Percentiles rank a stretch among this genome's conserved stretches.
phyloP scores from a whole-genome alignment of 148 eudicot species.

The Nepenthes mirabilis region DNA sequence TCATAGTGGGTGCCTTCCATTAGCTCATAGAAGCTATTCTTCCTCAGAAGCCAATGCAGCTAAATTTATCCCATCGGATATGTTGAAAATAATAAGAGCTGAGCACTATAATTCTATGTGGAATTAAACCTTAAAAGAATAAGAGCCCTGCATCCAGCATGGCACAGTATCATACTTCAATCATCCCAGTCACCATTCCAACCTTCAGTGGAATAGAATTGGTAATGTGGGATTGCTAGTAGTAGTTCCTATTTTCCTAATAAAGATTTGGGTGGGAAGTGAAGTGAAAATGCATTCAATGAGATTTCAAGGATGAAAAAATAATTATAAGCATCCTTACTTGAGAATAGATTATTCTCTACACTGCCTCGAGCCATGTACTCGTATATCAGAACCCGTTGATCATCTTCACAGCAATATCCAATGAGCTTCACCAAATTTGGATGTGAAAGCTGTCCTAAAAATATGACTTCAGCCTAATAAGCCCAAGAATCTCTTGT shows the following conservation, averaged over 20 bases:
- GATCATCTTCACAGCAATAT: slow-evolving; percentile 83
- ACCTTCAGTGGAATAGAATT: not conserved
- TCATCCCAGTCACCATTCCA: not conserved
- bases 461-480: slow-evolving; percentile 80
- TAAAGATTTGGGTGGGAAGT: not conserved
- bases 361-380: slow-evolving; percentile 85
- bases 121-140: too few relatives aligned
- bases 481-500: not conserved
- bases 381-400: slow-evolving; percentile 70
- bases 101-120: too few relatives aligned
- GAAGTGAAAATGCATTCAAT: not conserved
- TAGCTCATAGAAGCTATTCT: too few relatives aligned
- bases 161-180: not conserved
- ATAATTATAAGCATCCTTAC: slow-evolving; percentile 24
- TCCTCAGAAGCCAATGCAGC: too few relatives aligned
- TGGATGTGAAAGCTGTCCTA: slow-evolving; percentile 90
- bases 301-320: not conserved
- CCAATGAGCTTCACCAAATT: slow-evolving; percentile 82
- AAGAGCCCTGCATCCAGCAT: not conserved
- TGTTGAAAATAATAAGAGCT: too few relatives aligned
- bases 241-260: not conserved
- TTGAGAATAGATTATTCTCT: slow-evolving; percentile 71
- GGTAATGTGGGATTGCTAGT: not conserved
- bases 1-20: too few relatives aligned
- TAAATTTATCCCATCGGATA: too few relatives aligned